phyloP scores from a whole-genome alignment of 1,284 basidiomycete species.

The Puccinia sorghi region DNA sequence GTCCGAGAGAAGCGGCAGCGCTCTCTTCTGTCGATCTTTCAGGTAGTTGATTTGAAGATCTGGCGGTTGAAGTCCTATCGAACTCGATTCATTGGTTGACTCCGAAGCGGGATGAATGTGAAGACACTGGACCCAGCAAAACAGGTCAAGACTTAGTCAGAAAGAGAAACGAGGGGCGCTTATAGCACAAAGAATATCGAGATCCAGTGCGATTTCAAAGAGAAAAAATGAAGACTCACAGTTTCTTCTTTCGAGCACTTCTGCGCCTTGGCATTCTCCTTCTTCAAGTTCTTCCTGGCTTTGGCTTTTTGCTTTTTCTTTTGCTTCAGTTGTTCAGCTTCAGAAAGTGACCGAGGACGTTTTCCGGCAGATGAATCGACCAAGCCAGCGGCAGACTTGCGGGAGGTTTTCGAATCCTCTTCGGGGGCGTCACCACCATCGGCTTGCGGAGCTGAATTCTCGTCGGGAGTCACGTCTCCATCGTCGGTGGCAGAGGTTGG shows the following conservation, averaged over 20 bases:
- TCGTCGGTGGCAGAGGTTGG: neutral
- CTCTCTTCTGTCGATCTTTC: conserved; percentile 27
- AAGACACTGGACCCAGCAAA: neutral
- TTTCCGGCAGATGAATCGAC: neutral
- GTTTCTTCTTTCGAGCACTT: neutral
- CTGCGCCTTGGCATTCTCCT: neutral
- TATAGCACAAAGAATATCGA: neutral
- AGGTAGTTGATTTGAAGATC: conserved; percentile 41
- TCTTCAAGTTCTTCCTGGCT: neutral
- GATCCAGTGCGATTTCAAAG: neutral
- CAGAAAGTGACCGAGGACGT: neutral
- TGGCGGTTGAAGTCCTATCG: conserved; percentile 37
- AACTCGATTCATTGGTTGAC: conserved; percentile 22
- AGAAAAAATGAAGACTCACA: too few relatives aligned
- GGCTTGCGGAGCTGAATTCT: neutral
- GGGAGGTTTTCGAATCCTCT: neutral
- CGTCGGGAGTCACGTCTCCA: neutral
- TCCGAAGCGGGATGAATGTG: conserved; percentile 17
- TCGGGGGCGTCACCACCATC: neutral
- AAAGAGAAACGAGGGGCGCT: neutral
- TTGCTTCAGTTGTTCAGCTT: neutral
- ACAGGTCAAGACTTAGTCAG: neutral
- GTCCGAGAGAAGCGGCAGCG: conserved; percentile 34
- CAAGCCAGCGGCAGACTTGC: neutral
- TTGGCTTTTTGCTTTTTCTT: neutral